A percentile compares a stretch with the other conserved stretches of the same genome.
These are phyloP conservation scores for Leishmania major DNA, from an alignment of 208 protist genomes.

Conservation along the genomic window DNA sequence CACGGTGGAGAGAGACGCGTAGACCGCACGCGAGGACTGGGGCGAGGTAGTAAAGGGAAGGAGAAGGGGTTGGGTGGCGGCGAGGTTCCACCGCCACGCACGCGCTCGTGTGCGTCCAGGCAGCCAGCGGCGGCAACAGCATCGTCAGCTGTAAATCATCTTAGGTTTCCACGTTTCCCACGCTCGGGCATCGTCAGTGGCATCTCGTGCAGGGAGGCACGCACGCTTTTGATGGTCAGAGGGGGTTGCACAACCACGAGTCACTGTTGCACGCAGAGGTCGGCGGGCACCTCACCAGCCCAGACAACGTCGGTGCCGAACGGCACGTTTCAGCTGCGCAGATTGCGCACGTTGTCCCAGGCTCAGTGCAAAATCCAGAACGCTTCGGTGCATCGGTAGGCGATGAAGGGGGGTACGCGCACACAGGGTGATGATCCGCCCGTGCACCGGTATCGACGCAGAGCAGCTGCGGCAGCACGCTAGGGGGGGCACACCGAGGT, in stretches of 20 bases:
- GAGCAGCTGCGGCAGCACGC: constrained; percentile 29
- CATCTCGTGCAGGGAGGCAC: background rate
- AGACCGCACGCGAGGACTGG: background rate
- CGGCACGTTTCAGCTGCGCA: constrained; percentile 24
- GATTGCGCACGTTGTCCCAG: constrained; percentile 35
- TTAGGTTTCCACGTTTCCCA: background rate
- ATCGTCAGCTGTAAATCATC: background rate
- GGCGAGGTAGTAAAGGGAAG: background rate
- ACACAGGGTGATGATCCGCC: constrained; percentile 12
- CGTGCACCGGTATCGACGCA: constrained; percentile 18
- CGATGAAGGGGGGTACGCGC: constrained; percentile 10
- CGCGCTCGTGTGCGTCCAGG: background rate
- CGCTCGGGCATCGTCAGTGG: background rate
- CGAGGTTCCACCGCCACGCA: background rate
- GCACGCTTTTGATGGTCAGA: background rate
- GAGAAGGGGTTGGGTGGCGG: background rate
- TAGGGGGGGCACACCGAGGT: constrained; percentile 20
- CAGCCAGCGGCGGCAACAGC: background rate
- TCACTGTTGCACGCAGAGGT: constrained; percentile 7
- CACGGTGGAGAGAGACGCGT: background rate
- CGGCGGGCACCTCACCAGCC: constrained; percentile 14
- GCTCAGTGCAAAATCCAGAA: constrained; percentile 35
- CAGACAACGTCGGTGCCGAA: background rate
- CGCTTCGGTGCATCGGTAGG: background rate
- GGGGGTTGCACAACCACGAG: constrained; percentile 15